Base-by-base conservation (phyloP, 2,329 filamentous ascomycete species). In the Metarhizium anisopliae region DNA sequence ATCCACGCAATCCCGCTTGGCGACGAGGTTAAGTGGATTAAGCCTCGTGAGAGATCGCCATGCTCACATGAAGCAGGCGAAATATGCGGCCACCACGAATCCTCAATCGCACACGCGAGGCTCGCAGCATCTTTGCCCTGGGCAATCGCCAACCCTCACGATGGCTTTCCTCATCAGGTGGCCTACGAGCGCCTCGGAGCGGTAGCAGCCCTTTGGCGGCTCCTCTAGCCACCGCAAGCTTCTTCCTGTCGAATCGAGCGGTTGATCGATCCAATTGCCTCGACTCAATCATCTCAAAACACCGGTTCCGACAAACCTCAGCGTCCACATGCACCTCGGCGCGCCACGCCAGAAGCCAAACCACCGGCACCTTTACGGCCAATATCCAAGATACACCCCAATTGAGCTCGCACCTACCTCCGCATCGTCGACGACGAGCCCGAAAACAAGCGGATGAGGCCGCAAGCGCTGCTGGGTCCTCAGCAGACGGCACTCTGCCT, bases 231-330 rank as follows among this genome's bases (percentile, higher is more conserved):
- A 29, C 54, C 2, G 57, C 62, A 4, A 54, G 61, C 18, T 73
- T 72, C 57, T 72, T 72, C 14, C 56, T 72, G 2, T 71, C 70
- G 3, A 72, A 72, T 45, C 64, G 68, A 8, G 49, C 68, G 2
- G 68, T 72, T 57, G 68, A 71, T n/a, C 62, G 68, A 47, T 71
- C 70, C 7, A 63, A 61, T 56, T 73, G 70, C 51, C 68, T 73
- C 56, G 69, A 72, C 54, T 66, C 64, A 14, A 54, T 73, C 53
- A 54, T 72, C 40, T 49, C 63, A 29, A 59, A 60, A 54, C 66
- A 64, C 50, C 60, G 59, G 58, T 61, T 67, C 50, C 65, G 60
- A 43, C 49, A 62, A 50, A 65, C 66, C 1, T 66, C 64, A 6
- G 67, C 66, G 0, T 62, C 64, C 1, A 61, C 66, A 10, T 57